Base-by-base conservation (phyloP, 352 stramenopile genomes). In the Pythium rhizo-oryzae region DNA sequence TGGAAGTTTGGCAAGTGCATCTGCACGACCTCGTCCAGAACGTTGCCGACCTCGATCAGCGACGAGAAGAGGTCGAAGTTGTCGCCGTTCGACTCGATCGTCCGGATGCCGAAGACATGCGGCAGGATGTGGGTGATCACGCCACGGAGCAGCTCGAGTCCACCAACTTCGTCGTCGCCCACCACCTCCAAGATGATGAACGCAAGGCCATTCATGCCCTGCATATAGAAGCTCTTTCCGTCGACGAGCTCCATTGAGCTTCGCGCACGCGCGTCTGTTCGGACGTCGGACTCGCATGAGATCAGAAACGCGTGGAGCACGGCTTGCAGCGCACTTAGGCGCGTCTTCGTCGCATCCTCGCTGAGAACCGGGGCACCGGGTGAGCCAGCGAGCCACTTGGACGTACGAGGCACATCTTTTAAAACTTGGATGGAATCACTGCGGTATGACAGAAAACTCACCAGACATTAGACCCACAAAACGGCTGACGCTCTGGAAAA, bases 141-240 rank as follows among this genome's bases (percentile, higher is more conserved):
- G 1, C 83, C 87, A 2, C 82, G 81, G 19, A 95, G 61, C 51
- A 93, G 87, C 53, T 79, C 59, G 67, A 91, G 90, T 18, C 71
- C 80, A 30, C 72, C 53, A 0, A 87, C 64, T 58, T 87, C 70
- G 55, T 92, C 77, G 55, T 90, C 81, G 8, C 72, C 65, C 18
- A 90, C 63, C 25, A 93, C 79, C 28, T 92, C 75, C 23, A 93
- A 64, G 44, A 93, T 72, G 59, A 95, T 82, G 47, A 91, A 95
- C 3, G 79, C 87, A 15, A 95, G 74, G 0, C 84, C 87, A 57
- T 95, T 95, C 87, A 95, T 93, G 44, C 87, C 87, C 53, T 95
- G 87, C 82, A 95, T 92, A 53, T 95, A 95, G 28, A 89, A 91
- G 53, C 75, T 84, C 19, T 77, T 68, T 67, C 69, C 57, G 13